These are phyloP conservation scores for Escallonia rubra DNA, from an alignment of 129 eudicot genomes.

Conservation along the genomic window DNA sequence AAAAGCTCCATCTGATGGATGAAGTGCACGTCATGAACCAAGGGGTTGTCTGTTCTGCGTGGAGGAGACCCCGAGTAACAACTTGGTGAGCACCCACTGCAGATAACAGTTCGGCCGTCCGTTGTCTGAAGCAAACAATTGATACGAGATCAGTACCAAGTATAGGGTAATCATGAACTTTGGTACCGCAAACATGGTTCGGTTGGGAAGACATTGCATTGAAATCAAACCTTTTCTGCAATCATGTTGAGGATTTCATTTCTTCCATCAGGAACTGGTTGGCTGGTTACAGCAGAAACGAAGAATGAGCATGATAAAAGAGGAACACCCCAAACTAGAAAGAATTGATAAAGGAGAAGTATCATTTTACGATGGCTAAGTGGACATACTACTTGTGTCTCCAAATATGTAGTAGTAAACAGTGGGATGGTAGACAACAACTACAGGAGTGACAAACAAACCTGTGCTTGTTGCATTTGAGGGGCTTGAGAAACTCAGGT, in stretches of 20 bases:
- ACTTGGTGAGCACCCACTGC: constrained; percentile 30
- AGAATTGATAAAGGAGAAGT: too few relatives aligned
- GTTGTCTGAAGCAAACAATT: constrained; percentile 14
- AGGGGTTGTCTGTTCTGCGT: constrained; percentile 54
- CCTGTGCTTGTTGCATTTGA: constrained; percentile 16
- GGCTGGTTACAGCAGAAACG: constrained; percentile 20
- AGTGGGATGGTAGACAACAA: too few relatives aligned
- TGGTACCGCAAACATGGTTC: not conserved
- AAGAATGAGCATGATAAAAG: not conserved
- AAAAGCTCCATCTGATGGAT: constrained; percentile 47
- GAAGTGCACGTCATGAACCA: constrained; percentile 66
- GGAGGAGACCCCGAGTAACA: constrained; percentile 62
- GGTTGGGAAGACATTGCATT: not conserved
- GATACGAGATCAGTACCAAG: not conserved
- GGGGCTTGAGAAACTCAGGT: constrained; percentile 15
- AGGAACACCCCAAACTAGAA: not conserved
- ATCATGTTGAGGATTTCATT: constrained; percentile 47
- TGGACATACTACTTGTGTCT: too few relatives aligned
- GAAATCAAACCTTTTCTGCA: constrained; percentile 39
- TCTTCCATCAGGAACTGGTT: constrained; percentile 37
- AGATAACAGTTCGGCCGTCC: constrained; percentile 29
- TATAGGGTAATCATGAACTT: too few relatives aligned
- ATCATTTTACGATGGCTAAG: too few relatives aligned
- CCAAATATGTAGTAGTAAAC: too few relatives aligned
- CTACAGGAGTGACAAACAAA: not conserved